Base-by-base conservation (phyloP, 768 basidiomycete species). In the Tylopilus plumbeoviolaceoides region DNA sequence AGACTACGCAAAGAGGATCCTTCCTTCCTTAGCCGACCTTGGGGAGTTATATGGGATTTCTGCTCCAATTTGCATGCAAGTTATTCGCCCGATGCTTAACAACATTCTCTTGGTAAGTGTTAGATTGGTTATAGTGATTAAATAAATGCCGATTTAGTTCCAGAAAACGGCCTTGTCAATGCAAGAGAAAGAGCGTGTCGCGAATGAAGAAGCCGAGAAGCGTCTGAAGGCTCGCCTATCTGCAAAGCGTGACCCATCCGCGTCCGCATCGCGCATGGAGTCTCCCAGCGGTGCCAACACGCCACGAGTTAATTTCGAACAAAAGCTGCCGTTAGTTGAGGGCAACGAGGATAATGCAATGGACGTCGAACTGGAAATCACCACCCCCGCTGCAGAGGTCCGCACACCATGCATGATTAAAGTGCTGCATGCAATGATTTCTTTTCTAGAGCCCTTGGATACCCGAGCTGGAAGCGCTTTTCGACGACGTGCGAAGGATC, bases 61-160 rank as follows among this genome's bases (percentile, higher is more conserved):
- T 53, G 83, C 89, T 35, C 82, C 89, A 12, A 85, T 97, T 51
- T 91, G 93, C 48, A 97, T 98, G 90, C 92, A 95, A 65, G 87
- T 98, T 52, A 80, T 91, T 36, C 83, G 97, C 15, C 94, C 95
- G 14, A 84, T 88, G 49, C 74, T 90, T 41, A 82, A 89, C 57
- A 72, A 73, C 9, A 71, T 76, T 27, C 71, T 90, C 43, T 70
- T 89, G 61, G 87, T 87, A 65, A 51, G 78, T 72, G 1, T 43
- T 40, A 12, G 5, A 31, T 28, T 2, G 7, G 11, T 33, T 38
- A 7, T 56, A 28, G 11, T 58, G 20, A 31, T 21, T 46, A 30
- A 48, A 49, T 46, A 30, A 48, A 49, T 44, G 47, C 56, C 55
- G 39, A 65, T 17, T 8, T 12, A 38, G 30, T 38, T 47, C 27